These are phyloP conservation scores for Sabuloglossum arenarium DNA, from an alignment of 495 filamentous ascomycete species.

Conservation along the genomic window DNA sequence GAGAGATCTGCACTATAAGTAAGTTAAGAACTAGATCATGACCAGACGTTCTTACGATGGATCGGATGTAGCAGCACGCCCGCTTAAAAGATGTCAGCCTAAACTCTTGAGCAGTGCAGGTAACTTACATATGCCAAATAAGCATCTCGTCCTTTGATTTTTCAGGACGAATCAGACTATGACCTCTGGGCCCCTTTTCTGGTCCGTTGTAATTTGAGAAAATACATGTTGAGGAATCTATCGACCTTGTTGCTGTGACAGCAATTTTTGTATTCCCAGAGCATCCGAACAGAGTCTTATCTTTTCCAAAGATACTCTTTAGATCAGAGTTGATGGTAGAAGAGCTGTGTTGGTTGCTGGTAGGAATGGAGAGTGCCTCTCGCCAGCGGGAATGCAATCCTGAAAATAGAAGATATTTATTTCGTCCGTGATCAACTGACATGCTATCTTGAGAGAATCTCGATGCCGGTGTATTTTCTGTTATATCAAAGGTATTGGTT, in stretches of 20 bases:
- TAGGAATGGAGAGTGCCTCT: too few relatives aligned
- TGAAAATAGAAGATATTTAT: neutral
- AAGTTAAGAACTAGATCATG: neutral
- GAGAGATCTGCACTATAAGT: neutral
- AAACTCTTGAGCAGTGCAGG: neutral
- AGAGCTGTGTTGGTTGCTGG: neutral
- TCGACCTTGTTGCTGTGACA: neutral
- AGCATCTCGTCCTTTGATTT: neutral
- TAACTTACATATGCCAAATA: neutral
- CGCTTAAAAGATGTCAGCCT: neutral
- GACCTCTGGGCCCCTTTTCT: neutral
- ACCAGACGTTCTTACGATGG: neutral
- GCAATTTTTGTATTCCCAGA: neutral
- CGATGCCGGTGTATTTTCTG: neutral
- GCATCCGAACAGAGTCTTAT: neutral
- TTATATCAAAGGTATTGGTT: too few relatives aligned
- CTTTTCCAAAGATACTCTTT: neutral
- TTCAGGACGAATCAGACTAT: too few relatives aligned
- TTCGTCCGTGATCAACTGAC: neutral
- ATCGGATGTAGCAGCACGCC: neutral
- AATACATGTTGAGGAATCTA: neutral
- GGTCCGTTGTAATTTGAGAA: neutral
- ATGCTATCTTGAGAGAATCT: neutral
- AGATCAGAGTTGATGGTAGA: neutral
- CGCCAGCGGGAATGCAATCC: neutral